Base-by-base conservation (phyloP, 768 basidiomycete species). In the Auricularia sp. region DNA sequence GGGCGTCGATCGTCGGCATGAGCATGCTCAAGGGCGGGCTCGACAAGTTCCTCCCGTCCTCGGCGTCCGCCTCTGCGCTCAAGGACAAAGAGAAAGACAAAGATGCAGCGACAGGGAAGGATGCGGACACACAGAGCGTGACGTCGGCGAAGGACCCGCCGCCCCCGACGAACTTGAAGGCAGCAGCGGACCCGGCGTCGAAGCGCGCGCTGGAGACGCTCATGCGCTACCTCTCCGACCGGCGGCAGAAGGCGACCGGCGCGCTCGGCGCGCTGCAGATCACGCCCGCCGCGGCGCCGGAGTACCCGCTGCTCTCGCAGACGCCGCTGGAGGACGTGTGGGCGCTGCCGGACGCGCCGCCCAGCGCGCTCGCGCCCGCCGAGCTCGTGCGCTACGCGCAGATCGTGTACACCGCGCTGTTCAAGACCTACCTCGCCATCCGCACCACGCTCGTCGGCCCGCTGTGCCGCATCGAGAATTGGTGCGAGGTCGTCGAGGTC, bases 401-500 rank as follows among this genome's bases (percentile, higher is more conserved):
- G 75, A 86, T 98, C 39, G 90, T 98, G 33, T 93, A 98, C 70
- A 98, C 97, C 1, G 95, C 92, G 8, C 77, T 98, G 68, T 94
- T 98, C 76, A 96, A 97, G 76, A 87, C 89, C 2, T 97, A 96
- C 74, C 77, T 98, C 24, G 81, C 92, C 24, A 87, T 89, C 51
- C 80, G 89, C 54, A 93, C 96, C 0, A 83, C 81, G 13, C 77
- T 99, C 65, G 77, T 98, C 10, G 93, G 92, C 0, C 85, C 92
- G 36, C 75, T 98, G 62, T 98, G 96, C 75, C 83, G 96, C 54
- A 78, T 96, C 33, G 84, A 92, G 2, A 98, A 97, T 74, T 99
- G 94, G 94, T 98, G 96, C 74, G 97, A 98, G 71, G 94, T 98
- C 1, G 86, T 85, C 3, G 91, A 95, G 70, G 92, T 95, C 1